These are phyloP conservation scores for Citrus trifoliata DNA, from an alignment of 345 rosid species.

Conservation along the genomic window DNA sequence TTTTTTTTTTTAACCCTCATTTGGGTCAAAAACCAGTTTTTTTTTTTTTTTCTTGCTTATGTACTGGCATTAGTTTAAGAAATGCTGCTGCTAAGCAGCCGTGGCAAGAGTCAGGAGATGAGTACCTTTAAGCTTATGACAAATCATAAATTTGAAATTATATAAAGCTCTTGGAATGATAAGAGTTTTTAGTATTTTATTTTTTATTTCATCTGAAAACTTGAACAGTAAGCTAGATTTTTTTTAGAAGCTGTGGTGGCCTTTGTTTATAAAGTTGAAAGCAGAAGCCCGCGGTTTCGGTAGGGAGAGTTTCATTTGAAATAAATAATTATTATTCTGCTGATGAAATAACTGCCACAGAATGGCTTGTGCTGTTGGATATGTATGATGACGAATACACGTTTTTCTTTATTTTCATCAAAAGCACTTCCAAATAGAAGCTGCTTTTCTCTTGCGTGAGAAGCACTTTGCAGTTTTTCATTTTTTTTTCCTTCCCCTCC, in stretches of 20 bases:
- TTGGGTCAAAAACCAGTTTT: not conserved
- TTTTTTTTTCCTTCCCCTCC: not conserved
- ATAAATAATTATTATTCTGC: too few species aligned
- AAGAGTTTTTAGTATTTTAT: too few species aligned
- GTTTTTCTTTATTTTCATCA: constrained; percentile 5
- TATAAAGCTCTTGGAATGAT: too few species aligned
- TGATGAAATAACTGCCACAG: not conserved
- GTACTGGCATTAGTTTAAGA: constrained; percentile 10
- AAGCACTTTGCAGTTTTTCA: not conserved
- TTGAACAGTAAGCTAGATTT: too few species aligned
- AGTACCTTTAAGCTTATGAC: constrained; percentile 13
- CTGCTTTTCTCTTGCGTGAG: not conserved
- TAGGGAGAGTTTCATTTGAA: too few species aligned
- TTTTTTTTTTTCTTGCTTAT: not conserved
- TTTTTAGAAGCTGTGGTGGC: too few species aligned
- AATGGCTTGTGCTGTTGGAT: not conserved
- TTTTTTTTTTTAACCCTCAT: not conserved
- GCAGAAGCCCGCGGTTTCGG: too few species aligned
- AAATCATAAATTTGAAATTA: too few species aligned
- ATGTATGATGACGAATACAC: constrained; percentile 7
- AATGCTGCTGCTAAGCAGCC: constrained; percentile 1
- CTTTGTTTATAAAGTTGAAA: too few species aligned
- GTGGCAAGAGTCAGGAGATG: constrained; percentile 18
- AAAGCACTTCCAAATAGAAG: not conserved
- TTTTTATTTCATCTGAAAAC: too few species aligned